Evolutionary conservation across 176 grass and related monocot species (phyloP), one percentile per base, ranked within the genome.

Genomic region (Musa acuminata): DNA sequence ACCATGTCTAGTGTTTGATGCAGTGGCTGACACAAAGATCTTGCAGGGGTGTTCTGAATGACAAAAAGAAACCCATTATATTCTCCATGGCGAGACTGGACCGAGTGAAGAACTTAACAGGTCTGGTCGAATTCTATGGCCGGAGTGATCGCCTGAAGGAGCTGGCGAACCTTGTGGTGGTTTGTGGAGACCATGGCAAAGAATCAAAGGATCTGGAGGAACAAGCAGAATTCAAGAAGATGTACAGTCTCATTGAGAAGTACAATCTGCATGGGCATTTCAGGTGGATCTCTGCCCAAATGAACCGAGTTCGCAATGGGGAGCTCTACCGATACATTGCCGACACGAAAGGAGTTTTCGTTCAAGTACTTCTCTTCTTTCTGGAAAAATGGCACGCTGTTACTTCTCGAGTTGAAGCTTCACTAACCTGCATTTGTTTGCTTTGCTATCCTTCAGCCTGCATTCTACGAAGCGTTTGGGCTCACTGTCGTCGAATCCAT

Each of bases 51-150:
- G 70, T 94, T 64, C 60, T 99, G 53, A 91, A 89, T 81, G 91
- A 99, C 88, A 89, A 51, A 76, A 99, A 84, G 84, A 99, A 95
- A 72, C 91, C 96, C 48, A 91, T 99, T 52, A 91, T 99, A 57
- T 99, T 99, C 88, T 99, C 96, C 1, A 99, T 99, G 96, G 96
- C 96, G 29, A 87, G 96, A 54, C 87, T 99, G 8, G 96, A 99
- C 81, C 84, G 89, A 6, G 96, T 99, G 3, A 99, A 99, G 86
- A 99, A 99, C 79, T 79, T 99, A 84, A 99, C 96, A 19, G 96
- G 96, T 65, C 81, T 99, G 62, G 96, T 99, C 8, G 96, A 99
- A 79, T 73, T 99, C 10, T 99, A 91, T 21, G 96, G 86, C 35
- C 72, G 62, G 62, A 99, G 91, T 66, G 62, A 83, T 24, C 88